Conservation (phyloP, 2,329 filamentous ascomycete genomes). For the Madurella fahalii region DNA sequence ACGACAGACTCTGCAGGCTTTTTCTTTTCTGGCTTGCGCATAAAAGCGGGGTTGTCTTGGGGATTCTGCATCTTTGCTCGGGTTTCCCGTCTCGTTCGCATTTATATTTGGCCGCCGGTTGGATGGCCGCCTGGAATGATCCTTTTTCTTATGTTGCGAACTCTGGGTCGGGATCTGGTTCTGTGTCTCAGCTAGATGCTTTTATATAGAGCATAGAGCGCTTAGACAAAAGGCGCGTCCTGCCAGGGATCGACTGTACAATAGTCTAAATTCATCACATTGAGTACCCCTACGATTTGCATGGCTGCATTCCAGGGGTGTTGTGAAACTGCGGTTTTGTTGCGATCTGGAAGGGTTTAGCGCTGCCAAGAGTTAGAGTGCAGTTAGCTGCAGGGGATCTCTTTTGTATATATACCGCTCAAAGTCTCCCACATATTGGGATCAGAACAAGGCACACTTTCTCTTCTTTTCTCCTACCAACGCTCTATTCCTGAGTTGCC, state of each 20-base stretch:
- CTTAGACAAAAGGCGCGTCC: slow-evolving; percentile 19
- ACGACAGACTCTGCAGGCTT: neutral
- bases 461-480: no score
- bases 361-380: no score
- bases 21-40: slow-evolving; percentile 1
- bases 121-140: neutral
- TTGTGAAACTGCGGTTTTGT: no score
- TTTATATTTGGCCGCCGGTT: no score
- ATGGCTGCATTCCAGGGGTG: no score
- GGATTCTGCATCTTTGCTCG: neutral
- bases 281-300: neutral
- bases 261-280: slow-evolving; percentile 20
- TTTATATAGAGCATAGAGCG: slow-evolving; percentile 25
- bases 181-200: slow-evolving; percentile 18
- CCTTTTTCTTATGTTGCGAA: slow-evolving; percentile 11
- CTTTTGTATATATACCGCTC: no score
- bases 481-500: no score
- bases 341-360: no score
- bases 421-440: no score
- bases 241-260: slow-evolving; percentile 24
- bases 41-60: neutral
- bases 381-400: no score
- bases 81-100: neutral
- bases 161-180: slow-evolving; percentile 18
- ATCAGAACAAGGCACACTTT: no score